Evolutionary conservation across 345 rosid genomes (phyloP).

Genomic region (Kernera saxatilis): DNA sequence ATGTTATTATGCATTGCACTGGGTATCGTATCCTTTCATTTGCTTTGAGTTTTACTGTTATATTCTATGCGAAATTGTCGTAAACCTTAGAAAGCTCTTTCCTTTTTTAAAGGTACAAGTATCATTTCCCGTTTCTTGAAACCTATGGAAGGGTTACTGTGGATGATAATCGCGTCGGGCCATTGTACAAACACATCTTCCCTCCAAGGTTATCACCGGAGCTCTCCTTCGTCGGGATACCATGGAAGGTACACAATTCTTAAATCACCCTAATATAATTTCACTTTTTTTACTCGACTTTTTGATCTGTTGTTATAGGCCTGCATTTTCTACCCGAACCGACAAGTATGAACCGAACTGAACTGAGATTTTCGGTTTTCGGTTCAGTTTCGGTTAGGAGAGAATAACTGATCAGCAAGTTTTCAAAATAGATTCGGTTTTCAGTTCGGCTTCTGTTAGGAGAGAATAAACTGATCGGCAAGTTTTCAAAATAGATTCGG

Average conservation of each 20-base stretch:
- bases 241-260: constrained; percentile 51
- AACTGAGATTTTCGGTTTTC: too few relatives aligned
- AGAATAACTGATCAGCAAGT: too few relatives aligned
- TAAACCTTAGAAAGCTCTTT: not conserved
- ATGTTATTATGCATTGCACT: constrained; percentile 76
- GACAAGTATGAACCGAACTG: too few relatives aligned
- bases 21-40: constrained; percentile 49
- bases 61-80: not conserved
- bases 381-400: too few relatives aligned
- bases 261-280: not conserved
- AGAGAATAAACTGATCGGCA: too few relatives aligned
- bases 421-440: too few relatives aligned
- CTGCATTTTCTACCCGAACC: too few relatives aligned
- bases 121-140: constrained; percentile 81
- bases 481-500: too few relatives aligned
- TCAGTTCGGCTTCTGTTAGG: too few relatives aligned
- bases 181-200: constrained; percentile 71
- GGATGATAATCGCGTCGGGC: constrained; percentile 77
- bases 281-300: too few relatives aligned
- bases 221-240: constrained; percentile 82
- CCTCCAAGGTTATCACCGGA: constrained; percentile 67
- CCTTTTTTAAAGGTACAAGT: constrained; percentile 56
- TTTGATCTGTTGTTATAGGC: too few relatives aligned
- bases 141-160: constrained; percentile 50
- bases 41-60: not conserved